Base-by-base conservation (phyloP, 2,329 filamentous ascomycete genomes). In the Chaetomium strumarium region DNA sequence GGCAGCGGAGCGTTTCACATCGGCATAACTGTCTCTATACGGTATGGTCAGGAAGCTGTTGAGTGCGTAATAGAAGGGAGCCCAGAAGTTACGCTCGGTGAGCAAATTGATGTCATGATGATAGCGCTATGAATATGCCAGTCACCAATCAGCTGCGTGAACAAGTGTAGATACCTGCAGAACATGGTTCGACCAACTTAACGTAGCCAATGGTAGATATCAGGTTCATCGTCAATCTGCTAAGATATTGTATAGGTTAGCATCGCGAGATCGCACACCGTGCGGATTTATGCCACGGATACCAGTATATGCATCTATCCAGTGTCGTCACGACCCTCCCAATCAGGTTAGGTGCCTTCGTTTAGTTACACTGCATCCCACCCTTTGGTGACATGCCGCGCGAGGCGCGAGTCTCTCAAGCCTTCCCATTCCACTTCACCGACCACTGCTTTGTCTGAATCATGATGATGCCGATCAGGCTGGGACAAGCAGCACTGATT, bases 81-180 rank as follows among this genome's bases (percentile, higher is more conserved):
- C 7, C 34, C n/a, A 5, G 34, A 37, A n/a, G 34, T 8, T 9
- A 11, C 9, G 33, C 14, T 14, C 11, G 33, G 11, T 14, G 33
- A 14, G 33, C 24, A 24, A 24, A 34, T 10, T 34, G 34, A 37
- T 17, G 14, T 16, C 11, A 29, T 44, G 14, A 47, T 54, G 52
- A 54, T 53, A 47, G 43, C 38, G 47, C 43, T 17, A 41, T 51
- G 30, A 49, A 51, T n/a, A 51, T 49, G 45, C 19, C 7, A 39
- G 30, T 31, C n/a, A 31, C 4, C 24, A 31, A 16, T 13, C 12
- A n/a, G n/a, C n/a, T n/a, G n/a, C n/a, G n/a, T n/a, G n/a, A n/a
- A n/a, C n/a, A n/a, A n/a, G n/a, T n/a, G n/a, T n/a, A n/a, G n/a
- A n/a, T n/a, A n/a, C n/a, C n/a, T n/a, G n/a, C n/a, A n/a, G n/a